phyloP scores from a whole-genome alignment of 2,329 filamentous ascomycete genomes.

The Epichloe amarillans region DNA sequence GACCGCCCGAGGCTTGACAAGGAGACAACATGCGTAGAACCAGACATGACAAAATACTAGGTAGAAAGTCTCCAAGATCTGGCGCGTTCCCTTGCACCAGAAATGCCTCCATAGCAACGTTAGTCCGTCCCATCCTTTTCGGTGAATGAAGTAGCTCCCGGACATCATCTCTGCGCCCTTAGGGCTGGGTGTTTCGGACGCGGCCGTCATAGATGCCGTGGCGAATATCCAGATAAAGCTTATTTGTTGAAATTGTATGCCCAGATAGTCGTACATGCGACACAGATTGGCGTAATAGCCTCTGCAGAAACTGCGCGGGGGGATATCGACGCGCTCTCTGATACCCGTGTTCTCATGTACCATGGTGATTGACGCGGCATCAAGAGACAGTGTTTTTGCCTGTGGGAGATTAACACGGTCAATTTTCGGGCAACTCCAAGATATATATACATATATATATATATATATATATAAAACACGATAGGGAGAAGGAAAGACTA shows the following conservation, averaged over 20 bases:
- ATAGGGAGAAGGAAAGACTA: no score
- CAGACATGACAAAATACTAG: slow-evolving; percentile 36
- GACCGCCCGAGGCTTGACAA: slow-evolving; percentile 22
- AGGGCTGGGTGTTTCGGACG: neutral
- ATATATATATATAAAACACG: no score
- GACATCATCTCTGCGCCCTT: slow-evolving; percentile 10
- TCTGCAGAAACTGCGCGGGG: slow-evolving; percentile 23
- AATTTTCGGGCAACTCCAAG: neutral
- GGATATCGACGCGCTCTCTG: slow-evolving; percentile 24
- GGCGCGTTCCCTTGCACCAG: slow-evolving; percentile 19
- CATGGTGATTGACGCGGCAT: slow-evolving; percentile 25
- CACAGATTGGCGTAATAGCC: slow-evolving; percentile 42
- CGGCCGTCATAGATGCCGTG: slow-evolving; percentile 11
- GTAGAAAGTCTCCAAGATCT: slow-evolving; percentile 29
- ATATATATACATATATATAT: no score
- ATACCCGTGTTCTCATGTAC: slow-evolving; percentile 16
- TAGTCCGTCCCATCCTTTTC: slow-evolving; percentile 38
- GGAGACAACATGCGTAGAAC: slow-evolving; percentile 39
- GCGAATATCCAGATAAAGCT: slow-evolving; percentile 41
- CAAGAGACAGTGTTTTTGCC: slow-evolving; percentile 22
- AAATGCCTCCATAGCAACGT: slow-evolving; percentile 28
- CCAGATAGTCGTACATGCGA: slow-evolving; percentile 42
- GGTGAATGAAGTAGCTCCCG: slow-evolving; percentile 35
- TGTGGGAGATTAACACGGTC: slow-evolving; percentile 5
- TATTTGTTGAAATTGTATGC: slow-evolving; percentile 33